phyloP scores from a whole-genome alignment of 768 basidiomycete species.

The Cystofilobasidium ferigula region DNA sequence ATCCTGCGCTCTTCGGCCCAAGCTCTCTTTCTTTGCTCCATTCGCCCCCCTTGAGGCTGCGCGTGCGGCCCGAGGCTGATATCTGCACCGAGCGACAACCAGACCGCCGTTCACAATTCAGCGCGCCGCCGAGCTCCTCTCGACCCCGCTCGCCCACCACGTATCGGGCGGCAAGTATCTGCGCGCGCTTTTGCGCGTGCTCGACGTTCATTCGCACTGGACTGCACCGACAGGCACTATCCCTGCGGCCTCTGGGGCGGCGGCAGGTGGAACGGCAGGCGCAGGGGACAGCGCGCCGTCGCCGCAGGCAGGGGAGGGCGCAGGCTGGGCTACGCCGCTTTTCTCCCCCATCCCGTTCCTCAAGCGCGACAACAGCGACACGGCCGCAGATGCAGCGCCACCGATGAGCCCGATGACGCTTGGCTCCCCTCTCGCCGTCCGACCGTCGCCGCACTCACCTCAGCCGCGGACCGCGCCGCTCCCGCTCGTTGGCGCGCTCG shows the following conservation, averaged over 20 bases:
- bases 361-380: neutral
- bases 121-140: conserved; percentile 69
- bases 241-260: neutral
- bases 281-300: neutral
- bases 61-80: neutral
- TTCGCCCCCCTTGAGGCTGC: neutral
- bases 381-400: neutral
- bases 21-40: neutral
- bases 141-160: conserved; percentile 61
- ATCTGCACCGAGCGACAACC: too few species aligned
- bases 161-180: conserved; percentile 72
- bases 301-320: neutral
- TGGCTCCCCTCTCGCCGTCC: neutral
- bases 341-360: neutral
- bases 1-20: neutral
- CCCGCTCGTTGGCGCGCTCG: neutral
- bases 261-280: neutral
- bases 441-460: neutral
- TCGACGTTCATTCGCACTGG: conserved; percentile 72
- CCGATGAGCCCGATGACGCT: neutral
- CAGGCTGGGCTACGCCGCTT: neutral
- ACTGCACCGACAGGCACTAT: neutral
- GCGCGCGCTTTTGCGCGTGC: conserved; percentile 67
- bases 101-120: conserved; percentile 76
- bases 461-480: neutral